These are phyloP conservation scores for Erythrophleum fordii DNA, from an alignment of 306 rosid genomes.

Conservation along the genomic window DNA sequence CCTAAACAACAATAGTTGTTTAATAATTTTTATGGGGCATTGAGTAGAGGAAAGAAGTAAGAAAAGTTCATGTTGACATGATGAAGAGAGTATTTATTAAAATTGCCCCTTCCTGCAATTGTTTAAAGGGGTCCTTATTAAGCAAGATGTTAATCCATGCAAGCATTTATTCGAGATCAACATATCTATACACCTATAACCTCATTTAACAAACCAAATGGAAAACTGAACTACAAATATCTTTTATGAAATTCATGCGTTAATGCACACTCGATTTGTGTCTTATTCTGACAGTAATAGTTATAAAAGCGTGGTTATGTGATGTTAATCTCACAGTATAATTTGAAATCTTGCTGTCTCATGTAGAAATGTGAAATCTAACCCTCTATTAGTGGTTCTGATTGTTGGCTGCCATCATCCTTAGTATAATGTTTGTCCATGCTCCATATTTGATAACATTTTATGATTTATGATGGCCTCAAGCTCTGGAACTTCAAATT, in stretches of 20 bases:
- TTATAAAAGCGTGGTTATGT: too few species aligned
- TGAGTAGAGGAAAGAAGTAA: neutral
- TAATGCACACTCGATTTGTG: too few species aligned
- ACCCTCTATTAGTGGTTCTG: neutral
- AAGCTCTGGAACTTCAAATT: too few species aligned
- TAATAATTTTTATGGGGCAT: neutral
- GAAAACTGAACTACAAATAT: too few species aligned
- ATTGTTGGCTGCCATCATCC: conserved; percentile 9
- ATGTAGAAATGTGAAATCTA: too few species aligned
- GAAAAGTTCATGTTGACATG: neutral
- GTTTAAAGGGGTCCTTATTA: too few species aligned
- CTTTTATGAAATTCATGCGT: too few species aligned
- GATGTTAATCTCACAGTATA: too few species aligned
- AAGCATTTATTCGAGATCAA: neutral
- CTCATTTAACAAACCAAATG: neutral
- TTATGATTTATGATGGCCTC: too few species aligned
- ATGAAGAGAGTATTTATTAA: neutral
- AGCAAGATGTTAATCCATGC: neutral
- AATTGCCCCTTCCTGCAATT: neutral
- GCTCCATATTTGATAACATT: neutral
- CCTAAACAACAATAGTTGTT: neutral
- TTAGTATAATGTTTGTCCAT: neutral
- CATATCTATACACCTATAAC: neutral
- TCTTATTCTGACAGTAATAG: too few species aligned
- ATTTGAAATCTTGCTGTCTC: too few species aligned